Conservation (phyloP, 257 asterid species). For the Vinca minor region DNA sequence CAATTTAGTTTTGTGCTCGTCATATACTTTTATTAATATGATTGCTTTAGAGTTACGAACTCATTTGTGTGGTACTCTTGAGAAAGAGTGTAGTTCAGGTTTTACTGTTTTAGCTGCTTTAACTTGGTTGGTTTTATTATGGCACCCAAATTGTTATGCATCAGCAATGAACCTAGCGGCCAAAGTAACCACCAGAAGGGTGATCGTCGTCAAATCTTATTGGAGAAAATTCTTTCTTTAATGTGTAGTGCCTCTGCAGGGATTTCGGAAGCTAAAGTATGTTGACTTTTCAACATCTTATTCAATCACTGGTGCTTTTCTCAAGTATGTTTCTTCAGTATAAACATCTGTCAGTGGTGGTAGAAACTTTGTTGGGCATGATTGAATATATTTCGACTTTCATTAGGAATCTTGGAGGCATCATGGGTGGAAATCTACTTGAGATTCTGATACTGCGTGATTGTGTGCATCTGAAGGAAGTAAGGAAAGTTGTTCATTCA, state of each 20-base stretch:
- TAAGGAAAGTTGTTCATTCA: constrained; percentile 22
- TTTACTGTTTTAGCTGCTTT: background rate
- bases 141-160: background rate
- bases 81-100: background rate
- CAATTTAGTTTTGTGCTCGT: no score
- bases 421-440: constrained; percentile 45
- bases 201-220: constrained; percentile 2
- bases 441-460: constrained; percentile 68
- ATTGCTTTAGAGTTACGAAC: no score
- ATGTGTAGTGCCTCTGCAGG: constrained; percentile 35
- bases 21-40: no score
- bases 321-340: constrained; percentile 40
- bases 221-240: background rate
- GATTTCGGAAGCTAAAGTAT: constrained; percentile 52
- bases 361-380: background rate
- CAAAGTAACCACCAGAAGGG: background rate
- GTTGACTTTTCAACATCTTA: constrained; percentile 73
- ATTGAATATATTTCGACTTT: constrained; percentile 4
- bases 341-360: background rate
- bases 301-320: constrained; percentile 69
- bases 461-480: constrained; percentile 78
- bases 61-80: no score
- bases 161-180: background rate
- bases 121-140: background rate
- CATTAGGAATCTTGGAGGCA: constrained; percentile 63